These are phyloP conservation scores for Lathyrus tuberosus DNA, from an alignment of 306 rosid species.

Conservation along the genomic window DNA sequence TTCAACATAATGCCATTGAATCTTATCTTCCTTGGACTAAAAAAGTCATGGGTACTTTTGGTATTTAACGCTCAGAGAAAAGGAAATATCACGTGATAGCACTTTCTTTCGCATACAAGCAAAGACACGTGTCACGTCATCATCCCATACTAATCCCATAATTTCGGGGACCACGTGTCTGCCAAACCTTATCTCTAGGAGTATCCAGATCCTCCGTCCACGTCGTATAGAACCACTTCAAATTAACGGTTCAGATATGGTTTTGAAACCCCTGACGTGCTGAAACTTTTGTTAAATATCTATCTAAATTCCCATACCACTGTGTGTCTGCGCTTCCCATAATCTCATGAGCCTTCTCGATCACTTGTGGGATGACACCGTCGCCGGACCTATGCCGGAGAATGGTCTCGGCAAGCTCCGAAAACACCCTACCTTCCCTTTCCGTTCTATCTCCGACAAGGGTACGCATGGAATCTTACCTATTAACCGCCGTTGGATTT, in stretches of 20 bases:
- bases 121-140: constrained; percentile 41
- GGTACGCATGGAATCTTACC: constrained; percentile 48
- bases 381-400: constrained; percentile 91
- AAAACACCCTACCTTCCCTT: constrained; percentile 52
- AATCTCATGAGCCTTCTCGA: constrained; percentile 76
- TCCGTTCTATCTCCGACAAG: constrained; percentile 57
- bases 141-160: neutral
- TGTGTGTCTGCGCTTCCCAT: neutral
- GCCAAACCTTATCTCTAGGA: constrained; percentile 59
- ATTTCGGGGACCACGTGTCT: constrained; percentile 51
- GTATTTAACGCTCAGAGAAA: neutral
- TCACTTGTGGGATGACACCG: constrained; percentile 96
- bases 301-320: neutral
- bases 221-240: neutral
- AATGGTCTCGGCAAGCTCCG: constrained; percentile 87
- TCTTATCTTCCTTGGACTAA: neutral
- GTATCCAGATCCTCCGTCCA: constrained; percentile 54
- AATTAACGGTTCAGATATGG: constrained; percentile 46
- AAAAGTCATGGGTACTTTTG: constrained; percentile 9
- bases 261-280: constrained; percentile 27
- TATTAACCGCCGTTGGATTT: too few relatives aligned
- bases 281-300: constrained; percentile 56
- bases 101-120: constrained; percentile 14
- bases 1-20: neutral
- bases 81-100: constrained; percentile 44